phyloP scores from a whole-genome alignment of 2,329 filamentous ascomycete species.

The Colletotrichum sp. region DNA sequence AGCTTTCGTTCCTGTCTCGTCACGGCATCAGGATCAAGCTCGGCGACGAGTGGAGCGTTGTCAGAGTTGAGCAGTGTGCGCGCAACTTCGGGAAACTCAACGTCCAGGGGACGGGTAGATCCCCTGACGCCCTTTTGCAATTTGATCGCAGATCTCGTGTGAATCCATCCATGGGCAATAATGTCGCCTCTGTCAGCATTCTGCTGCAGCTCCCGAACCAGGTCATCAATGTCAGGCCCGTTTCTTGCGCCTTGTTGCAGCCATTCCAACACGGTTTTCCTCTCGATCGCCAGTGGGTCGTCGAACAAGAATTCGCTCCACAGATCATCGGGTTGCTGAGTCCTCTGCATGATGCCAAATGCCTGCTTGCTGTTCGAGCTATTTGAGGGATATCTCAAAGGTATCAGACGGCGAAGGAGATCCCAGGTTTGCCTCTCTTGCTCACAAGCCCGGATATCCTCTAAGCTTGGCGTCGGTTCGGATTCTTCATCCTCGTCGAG shows the following conservation, averaged over 20 bases:
- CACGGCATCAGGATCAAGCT: conserved; percentile 91
- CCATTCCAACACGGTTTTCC: conserved; percentile 83
- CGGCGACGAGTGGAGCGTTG: conserved; percentile 75
- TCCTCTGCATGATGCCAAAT: background rate
- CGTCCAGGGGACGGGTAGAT: conserved; percentile 53
- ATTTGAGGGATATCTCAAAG: conserved; percentile 63
- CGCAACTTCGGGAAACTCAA: conserved; percentile 61
- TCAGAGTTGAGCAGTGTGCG: conserved; percentile 62
- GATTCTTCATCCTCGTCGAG: conserved; percentile 53
- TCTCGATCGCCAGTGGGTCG: conserved; percentile 77
- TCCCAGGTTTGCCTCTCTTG: conserved; percentile 92
- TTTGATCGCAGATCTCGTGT: conserved; percentile 90
- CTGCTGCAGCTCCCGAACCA: conserved; percentile 78
- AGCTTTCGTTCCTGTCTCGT: conserved; percentile 78
- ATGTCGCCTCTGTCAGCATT: conserved; percentile 81
- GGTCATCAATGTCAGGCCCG: conserved; percentile 73
- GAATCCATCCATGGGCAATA: conserved; percentile 88
- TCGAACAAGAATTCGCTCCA: conserved; percentile 71
- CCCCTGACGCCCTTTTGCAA: conserved; percentile 77
- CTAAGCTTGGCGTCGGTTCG: conserved; percentile 45
- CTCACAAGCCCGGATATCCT: conserved; percentile 64
- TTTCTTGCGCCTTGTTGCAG: conserved; percentile 78
- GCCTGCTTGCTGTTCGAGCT: background rate
- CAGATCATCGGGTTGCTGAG: background rate
- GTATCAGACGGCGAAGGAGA: conserved; percentile 76